Conservation (phyloP, 1,139 yeast genomes). For the Yamadazyma sp. region DNA sequence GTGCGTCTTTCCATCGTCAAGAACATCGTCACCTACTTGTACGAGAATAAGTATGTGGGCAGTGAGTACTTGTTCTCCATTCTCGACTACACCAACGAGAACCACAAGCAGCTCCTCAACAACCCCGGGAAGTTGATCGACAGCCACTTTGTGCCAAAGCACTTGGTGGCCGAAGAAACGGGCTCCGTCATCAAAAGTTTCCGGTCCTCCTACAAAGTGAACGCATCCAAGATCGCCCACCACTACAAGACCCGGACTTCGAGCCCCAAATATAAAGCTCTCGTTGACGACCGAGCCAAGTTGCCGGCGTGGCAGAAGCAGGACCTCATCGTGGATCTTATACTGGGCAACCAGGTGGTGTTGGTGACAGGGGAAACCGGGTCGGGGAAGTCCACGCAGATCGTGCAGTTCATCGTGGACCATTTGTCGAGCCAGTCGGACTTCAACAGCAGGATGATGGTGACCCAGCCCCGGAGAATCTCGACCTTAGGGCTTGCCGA, state of each 20-base stretch:
- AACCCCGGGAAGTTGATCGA: conserved; percentile 72
- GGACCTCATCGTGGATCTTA: conserved; percentile 52
- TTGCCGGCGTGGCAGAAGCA: conserved; percentile 86
- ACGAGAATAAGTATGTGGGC: conserved; percentile 51
- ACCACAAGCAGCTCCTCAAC: conserved; percentile 55
- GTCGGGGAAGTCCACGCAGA: conserved; percentile 91
- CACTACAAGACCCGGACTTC: conserved; percentile 19
- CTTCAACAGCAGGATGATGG: conserved; percentile 61
- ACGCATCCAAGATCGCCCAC: conserved; percentile 19
- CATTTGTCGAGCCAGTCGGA: conserved; percentile 47
- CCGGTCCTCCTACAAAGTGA: conserved; percentile 7
- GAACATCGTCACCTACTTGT: conserved; percentile 43
- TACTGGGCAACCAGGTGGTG: conserved; percentile 62
- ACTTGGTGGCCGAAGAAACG: background rate
- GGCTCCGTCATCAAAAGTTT: conserved; percentile 3
- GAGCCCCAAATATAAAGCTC: conserved; percentile 4
- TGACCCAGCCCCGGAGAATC: conserved; percentile 95
- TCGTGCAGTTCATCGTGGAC: conserved; percentile 86
- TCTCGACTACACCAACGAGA: conserved; percentile 73
- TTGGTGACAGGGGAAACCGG: conserved; percentile 96
- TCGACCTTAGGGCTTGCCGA: conserved; percentile 95
- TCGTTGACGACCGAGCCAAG: conserved; percentile 39
- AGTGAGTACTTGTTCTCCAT: conserved; percentile 66
- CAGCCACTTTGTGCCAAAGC: conserved; percentile 2
- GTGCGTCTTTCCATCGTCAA: conserved; percentile 65